These are phyloP conservation scores for Wallemia hederae DNA, from an alignment of 1,284 basidiomycete species.

Conservation along the genomic window DNA sequence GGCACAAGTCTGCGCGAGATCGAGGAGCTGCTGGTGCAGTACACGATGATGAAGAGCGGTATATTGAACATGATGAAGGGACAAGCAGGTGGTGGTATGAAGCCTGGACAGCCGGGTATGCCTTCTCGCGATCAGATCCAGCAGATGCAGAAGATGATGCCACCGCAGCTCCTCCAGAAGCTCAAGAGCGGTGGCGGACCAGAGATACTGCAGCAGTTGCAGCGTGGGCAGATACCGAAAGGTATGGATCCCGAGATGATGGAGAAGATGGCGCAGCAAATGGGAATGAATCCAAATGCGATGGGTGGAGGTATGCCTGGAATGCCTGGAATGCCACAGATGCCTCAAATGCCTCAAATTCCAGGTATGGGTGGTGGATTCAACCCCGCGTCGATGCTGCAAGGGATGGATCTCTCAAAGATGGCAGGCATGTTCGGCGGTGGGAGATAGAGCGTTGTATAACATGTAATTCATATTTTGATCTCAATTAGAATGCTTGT, in stretches of 20 bases:
- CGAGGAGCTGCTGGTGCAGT: slow-evolving; percentile 80
- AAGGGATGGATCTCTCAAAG: not conserved
- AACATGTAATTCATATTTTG: too few relatives aligned
- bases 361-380: slow-evolving; percentile 13
- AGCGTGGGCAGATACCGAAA: slow-evolving; percentile 25
- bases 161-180: slow-evolving; percentile 60
- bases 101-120: slow-evolving; percentile 34
- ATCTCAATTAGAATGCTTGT: too few relatives aligned
- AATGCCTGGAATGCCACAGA: slow-evolving; percentile 11
- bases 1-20: slow-evolving; percentile 93
- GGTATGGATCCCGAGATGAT: slow-evolving; percentile 16
- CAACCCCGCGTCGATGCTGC: not conserved
- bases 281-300: slow-evolving; percentile 2
- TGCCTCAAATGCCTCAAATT: slow-evolving; percentile 17
- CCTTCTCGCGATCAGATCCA: slow-evolving; percentile 27
- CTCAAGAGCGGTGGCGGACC: slow-evolving; percentile 46
- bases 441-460: not conserved
- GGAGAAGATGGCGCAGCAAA: not conserved
- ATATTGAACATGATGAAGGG: slow-evolving; percentile 25
- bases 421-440: not conserved
- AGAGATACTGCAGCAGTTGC: slow-evolving; percentile 53
- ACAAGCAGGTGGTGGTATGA: slow-evolving; percentile 85
- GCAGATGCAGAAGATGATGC: slow-evolving; percentile 75
- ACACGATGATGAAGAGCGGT: slow-evolving; percentile 69
- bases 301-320: slow-evolving; percentile 9